These are phyloP conservation scores for Camillea tinctor DNA, from an alignment of 2,329 filamentous ascomycete genomes.

Conservation along the genomic window DNA sequence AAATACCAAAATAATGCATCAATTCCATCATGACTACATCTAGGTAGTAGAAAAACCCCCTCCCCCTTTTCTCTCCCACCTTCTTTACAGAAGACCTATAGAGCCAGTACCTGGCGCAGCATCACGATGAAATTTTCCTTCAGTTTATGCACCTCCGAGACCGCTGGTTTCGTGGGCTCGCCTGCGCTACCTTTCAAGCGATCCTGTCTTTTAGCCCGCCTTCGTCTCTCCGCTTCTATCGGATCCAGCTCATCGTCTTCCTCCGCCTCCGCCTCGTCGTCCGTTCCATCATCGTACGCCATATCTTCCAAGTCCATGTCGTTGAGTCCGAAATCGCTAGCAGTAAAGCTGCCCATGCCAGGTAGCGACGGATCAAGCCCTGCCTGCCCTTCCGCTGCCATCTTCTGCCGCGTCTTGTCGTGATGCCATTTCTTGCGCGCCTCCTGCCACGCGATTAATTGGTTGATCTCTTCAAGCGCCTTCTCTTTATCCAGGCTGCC, in stretches of 20 bases:
- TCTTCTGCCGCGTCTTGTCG: constrained; percentile 97
- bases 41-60: not conserved
- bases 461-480: constrained; percentile 77
- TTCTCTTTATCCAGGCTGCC: constrained; percentile 67
- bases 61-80: not conserved
- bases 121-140: constrained; percentile 78
- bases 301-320: constrained; percentile 85
- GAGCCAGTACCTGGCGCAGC: constrained; percentile 77
- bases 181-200: constrained; percentile 76
- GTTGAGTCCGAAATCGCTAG: constrained; percentile 86
- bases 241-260: constrained; percentile 80
- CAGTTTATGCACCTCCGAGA: constrained; percentile 78
- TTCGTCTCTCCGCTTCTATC: constrained; percentile 79
- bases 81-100: constrained; percentile 42
- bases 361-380: constrained; percentile 49
- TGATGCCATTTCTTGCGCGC: constrained; percentile 97
- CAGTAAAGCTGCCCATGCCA: constrained; percentile 62
- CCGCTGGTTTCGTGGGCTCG: constrained; percentile 76
- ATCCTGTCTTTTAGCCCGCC: constrained; percentile 75
- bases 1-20: not conserved
- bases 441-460: constrained; percentile 89
- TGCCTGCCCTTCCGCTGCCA: constrained; percentile 77
- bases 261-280: constrained; percentile 66
- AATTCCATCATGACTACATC: not conserved
- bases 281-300: constrained; percentile 71